Conservation (phyloP, 2,329 filamentous ascomycete genomes). For the Penicillium sp. region DNA sequence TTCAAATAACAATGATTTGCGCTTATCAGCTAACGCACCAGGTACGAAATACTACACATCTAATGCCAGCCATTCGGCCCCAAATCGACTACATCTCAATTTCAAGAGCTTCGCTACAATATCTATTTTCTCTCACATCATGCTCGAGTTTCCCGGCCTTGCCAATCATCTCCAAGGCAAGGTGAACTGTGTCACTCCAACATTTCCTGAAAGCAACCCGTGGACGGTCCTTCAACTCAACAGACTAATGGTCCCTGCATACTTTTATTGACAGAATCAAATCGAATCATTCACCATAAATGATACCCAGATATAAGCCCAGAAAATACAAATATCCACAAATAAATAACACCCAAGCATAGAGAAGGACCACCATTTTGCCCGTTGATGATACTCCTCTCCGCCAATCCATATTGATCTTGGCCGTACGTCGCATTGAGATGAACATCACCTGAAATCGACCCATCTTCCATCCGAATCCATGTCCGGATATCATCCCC, state of each 20-base stretch:
- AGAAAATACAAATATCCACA: slow-evolving; percentile 4
- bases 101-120: not conserved
- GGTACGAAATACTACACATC: not conserved
- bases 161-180: not conserved
- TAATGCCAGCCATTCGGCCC: not conserved
- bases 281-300: not conserved
- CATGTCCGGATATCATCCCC: slow-evolving; percentile 54
- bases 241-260: not conserved
- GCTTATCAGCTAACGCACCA: too few relatives aligned
- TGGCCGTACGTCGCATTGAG: slow-evolving; percentile 60
- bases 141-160: not conserved
- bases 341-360: not conserved
- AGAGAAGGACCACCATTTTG: not conserved
- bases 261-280: not conserved
- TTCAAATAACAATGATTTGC: too few relatives aligned
- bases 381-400: not conserved
- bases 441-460: slow-evolving; percentile 50
- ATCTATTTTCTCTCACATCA: not conserved
- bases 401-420: slow-evolving; percentile 47
- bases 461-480: slow-evolving; percentile 59
- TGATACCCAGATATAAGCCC: not conserved
- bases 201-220: too few relatives aligned
- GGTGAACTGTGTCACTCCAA: not conserved
- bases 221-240: not conserved
- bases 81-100: not conserved